A percentile compares a stretch with the other conserved stretches of the same genome.
phyloP scores from a whole-genome alignment of 2,329 filamentous ascomycete genomes.

The Elsinoe arachidis region DNA sequence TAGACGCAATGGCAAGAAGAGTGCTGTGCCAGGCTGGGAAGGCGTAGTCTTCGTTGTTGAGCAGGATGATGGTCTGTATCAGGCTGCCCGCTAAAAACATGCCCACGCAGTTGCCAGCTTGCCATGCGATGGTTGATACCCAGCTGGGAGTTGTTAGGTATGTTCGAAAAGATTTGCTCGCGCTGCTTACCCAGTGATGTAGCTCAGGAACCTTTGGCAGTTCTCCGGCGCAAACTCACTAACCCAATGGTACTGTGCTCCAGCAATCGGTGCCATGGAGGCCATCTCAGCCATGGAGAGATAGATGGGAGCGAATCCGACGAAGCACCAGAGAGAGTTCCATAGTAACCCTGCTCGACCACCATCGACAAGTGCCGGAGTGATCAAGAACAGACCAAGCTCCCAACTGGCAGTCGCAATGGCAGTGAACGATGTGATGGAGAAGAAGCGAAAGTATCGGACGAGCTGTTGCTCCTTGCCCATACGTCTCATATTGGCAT shows the following conservation, averaged over 20 bases:
- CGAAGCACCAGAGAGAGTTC: constrained; percentile 21
- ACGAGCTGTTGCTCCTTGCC: constrained; percentile 34
- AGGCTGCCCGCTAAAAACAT: constrained; percentile 1
- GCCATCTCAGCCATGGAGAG: constrained; percentile 27
- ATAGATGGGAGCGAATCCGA: constrained; percentile 21
- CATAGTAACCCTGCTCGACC: constrained; percentile 24
- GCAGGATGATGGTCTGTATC: not conserved
- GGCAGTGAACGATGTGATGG: constrained; percentile 43
- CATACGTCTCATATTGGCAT: constrained; percentile 36
- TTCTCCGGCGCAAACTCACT: constrained; percentile 15
- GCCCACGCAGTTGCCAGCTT: constrained; percentile 27
- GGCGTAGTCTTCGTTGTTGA: constrained; percentile 4
- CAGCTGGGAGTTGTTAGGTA: constrained; percentile 24
- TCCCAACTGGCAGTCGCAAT: constrained; percentile 48
- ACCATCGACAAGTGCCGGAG: constrained; percentile 20
- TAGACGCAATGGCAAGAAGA: not conserved
- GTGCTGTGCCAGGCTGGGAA: not conserved
- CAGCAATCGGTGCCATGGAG: constrained; percentile 26
- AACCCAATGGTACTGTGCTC: constrained; percentile 23
- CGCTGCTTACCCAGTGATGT: constrained; percentile 19
- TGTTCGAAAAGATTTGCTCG: constrained; percentile 23
- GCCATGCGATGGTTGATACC: constrained; percentile 31
- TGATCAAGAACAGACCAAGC: constrained; percentile 30
- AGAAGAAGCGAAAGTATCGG: constrained; percentile 35
- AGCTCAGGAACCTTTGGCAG: constrained; percentile 19